Conservation (phyloP, 345 rosid genomes). For the Triadica sebifera region DNA sequence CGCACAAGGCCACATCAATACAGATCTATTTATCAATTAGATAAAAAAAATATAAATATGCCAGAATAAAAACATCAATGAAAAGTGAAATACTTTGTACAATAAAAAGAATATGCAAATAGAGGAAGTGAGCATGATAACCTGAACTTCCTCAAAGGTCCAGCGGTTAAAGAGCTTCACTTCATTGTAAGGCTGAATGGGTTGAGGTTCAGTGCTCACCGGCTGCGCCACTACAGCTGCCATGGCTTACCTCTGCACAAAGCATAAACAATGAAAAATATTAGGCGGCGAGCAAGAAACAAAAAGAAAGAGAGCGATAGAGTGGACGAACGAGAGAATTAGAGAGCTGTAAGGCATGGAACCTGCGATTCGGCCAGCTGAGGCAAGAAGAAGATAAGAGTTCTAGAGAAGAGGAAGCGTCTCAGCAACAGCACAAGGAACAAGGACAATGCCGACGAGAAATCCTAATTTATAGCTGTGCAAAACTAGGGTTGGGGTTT, state of each 20-base stretch:
- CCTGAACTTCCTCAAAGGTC: constrained; percentile 76
- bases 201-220: background rate
- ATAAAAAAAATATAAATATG: background rate
- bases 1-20: background rate
- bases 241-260: constrained; percentile 17
- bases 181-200: constrained; percentile 23
- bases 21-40: background rate
- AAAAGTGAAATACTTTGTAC: background rate
- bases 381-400: background rate
- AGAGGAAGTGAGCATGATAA: constrained; percentile 1
- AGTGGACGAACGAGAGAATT: background rate
- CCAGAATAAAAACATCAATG: background rate
- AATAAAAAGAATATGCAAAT: background rate
- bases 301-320: background rate
- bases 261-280: too few relatives aligned
- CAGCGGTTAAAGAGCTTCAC: constrained; percentile 89
- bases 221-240: background rate
- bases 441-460: background rate
- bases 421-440: too few relatives aligned
- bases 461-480: background rate
- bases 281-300: background rate
- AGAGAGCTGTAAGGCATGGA: background rate
- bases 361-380: background rate
- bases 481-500: background rate
- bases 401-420: background rate